These are phyloP conservation scores for Ajuga reptans DNA, from an alignment of 305 asterid species.

Conservation along the genomic window DNA sequence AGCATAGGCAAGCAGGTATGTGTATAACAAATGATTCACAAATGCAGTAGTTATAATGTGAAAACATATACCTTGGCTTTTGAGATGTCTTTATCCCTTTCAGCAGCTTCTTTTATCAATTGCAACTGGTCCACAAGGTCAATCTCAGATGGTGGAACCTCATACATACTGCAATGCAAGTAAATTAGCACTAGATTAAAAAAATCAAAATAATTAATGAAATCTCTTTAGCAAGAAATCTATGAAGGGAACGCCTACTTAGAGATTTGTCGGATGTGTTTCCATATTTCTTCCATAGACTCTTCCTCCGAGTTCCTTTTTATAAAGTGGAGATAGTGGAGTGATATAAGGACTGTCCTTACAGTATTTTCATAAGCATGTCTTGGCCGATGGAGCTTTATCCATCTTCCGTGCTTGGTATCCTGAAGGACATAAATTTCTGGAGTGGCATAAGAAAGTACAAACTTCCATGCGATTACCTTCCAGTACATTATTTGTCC, in stretches of 20 bases:
- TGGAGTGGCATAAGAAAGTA: constrained; percentile 40
- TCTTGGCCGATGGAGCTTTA: constrained; percentile 46
- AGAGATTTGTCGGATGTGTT: constrained; percentile 34
- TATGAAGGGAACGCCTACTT: constrained; percentile 23
- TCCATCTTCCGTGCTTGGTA: constrained; percentile 41
- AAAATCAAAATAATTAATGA: neutral
- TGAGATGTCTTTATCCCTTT: constrained; percentile 50
- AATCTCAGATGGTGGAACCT: constrained; percentile 46
- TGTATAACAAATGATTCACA: neutral
- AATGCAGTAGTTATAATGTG: constrained; percentile 5
- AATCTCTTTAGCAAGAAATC: neutral
- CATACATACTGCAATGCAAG: constrained; percentile 39
- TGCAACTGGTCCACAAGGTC: constrained; percentile 49
- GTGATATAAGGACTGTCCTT: constrained; percentile 35
- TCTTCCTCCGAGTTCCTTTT: constrained; percentile 34
- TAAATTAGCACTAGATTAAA: constrained; percentile 8
- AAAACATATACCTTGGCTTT: constrained; percentile 42
- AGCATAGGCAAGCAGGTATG: neutral
- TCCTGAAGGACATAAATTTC: constrained; percentile 40
- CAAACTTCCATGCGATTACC: constrained; percentile 56
- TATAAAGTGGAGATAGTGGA: constrained; percentile 46
- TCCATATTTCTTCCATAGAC: constrained; percentile 40
- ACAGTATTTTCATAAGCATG: constrained; percentile 32
- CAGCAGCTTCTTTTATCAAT: constrained; percentile 38
- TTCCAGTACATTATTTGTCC: constrained; percentile 28